These are phyloP conservation scores for Canavalia ensiformis DNA, from an alignment of 306 rosid genomes.

Conservation along the genomic window DNA sequence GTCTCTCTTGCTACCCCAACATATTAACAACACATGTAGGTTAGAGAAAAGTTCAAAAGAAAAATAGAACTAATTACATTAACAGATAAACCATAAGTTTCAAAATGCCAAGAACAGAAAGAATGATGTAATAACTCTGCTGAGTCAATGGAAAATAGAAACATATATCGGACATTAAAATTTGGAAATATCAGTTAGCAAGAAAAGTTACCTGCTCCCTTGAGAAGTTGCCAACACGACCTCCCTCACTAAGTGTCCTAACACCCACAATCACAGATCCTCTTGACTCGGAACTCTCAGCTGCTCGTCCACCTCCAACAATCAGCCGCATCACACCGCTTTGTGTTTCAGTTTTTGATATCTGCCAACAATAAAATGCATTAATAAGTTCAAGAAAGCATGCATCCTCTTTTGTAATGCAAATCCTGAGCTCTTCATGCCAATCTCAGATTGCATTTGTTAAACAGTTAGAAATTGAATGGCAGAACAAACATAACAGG, in stretches of 20 bases:
- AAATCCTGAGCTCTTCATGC: conserved; percentile 5
- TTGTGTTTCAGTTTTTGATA: conserved; percentile 87
- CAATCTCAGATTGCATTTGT: conserved; percentile 36
- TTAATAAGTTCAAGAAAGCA: conserved; percentile 20
- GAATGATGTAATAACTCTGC: conserved; percentile 6
- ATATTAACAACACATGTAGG: conserved; percentile 14
- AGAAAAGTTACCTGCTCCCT: conserved; percentile 85
- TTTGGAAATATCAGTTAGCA: conserved; percentile 33
- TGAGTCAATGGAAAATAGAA: conserved; percentile 26
- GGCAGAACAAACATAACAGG: conserved; percentile 4
- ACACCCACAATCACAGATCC: conserved; percentile 99
- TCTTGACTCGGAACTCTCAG: conserved; percentile 80
- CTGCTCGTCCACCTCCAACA: conserved; percentile 98
- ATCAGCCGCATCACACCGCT: conserved; percentile 98
- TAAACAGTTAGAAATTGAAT: conserved; percentile 27
- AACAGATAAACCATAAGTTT: conserved; percentile 29
- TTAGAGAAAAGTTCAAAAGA: conserved; percentile 22
- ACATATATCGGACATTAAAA: conserved; percentile 18
- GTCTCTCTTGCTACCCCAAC: conserved; percentile 29
- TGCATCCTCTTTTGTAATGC: not conserved
- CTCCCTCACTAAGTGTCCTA: conserved; percentile 99
- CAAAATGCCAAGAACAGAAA: conserved; percentile 19
- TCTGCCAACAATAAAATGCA: conserved; percentile 56
- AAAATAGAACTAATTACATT: not conserved
- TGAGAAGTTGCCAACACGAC: conserved; percentile 96